Base-by-base conservation (phyloP, 2,329 filamentous ascomycete genomes). In the Decorospora gaudefroyi region DNA sequence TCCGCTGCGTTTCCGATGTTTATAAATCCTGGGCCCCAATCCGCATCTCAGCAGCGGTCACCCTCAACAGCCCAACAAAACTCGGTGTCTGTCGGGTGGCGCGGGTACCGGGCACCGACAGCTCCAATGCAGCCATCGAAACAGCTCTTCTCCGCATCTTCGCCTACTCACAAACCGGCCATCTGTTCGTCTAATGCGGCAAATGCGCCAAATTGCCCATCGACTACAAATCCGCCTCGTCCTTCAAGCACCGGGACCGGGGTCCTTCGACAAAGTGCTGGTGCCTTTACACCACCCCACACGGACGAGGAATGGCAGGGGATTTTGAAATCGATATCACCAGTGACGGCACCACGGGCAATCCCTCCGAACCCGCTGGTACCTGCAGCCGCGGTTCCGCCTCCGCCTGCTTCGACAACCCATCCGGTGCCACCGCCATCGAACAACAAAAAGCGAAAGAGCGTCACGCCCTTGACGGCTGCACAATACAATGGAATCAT, bases 401-500 rank as follows among this genome's bases (percentile, higher is more conserved):
- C 31, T 13, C 21, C 17, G 17, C 7, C 13, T 2, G 19, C 8
- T 12, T 17, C 29, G 11, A 8, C 28, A 9, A 16, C 12, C 1
- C 6, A 8, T 21, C 9, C 13, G 19, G 16, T 18, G 15, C 21
- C 19, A 8, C 22, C 15, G 17, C 21, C n/a, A 28, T 17, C 28
- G 38, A 37, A 26, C 3, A 23, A 10, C 37, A 38, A 12, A 12
- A 36, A 30, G 15, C 29, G 29, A n/a, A 36, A 27, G 15, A 36
- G 30, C 18, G 29, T 33, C 8, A 23, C 39, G 29, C 48, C 17
- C 6, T 25, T 36, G 1, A 34, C 16, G 0, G 9, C 19, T 21
- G 19, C 13, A 9, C 40, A 48, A 16, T 30, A 18, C 5, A 28
- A 46, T n/a, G 46, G 23, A 7, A 16, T 18, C 1, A 53, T 62